A percentile compares a stretch with the other conserved stretches of the same genome.
Conservation (phyloP, 1,284 basidiomycete genomes). For the Taiwanofungus camphoratus region DNA sequence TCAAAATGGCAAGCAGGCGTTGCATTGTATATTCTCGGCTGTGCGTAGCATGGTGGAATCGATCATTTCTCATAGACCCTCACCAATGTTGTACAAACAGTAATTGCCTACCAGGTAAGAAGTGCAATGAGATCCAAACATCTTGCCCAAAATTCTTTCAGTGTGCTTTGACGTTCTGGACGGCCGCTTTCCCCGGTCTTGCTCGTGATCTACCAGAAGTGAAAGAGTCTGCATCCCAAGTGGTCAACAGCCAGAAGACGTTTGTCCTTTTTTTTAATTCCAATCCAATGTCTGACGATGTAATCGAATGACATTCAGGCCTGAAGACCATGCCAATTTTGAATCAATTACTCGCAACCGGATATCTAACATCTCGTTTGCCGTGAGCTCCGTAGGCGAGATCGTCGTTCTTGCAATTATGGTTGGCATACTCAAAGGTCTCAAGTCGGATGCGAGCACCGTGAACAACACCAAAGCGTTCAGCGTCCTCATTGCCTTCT, state of each 20-base stretch:
- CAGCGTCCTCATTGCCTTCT: slow-evolving; percentile 70
- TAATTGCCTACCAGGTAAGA: slow-evolving; percentile 70
- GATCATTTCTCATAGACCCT: not conserved
- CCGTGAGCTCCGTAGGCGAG: slow-evolving; percentile 68
- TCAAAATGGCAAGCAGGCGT: slow-evolving; percentile 66
- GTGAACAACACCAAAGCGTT: slow-evolving; percentile 78
- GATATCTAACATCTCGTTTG: slow-evolving; percentile 77
- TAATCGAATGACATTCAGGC: slow-evolving; percentile 28
- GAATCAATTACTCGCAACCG: slow-evolving; percentile 71
- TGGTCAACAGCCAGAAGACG: slow-evolving; percentile 40
- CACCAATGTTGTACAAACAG: too few species aligned
- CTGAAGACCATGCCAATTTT: slow-evolving; percentile 51
- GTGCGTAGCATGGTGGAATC: slow-evolving; percentile 37
- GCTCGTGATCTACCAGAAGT: slow-evolving; percentile 71
- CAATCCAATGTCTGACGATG: not conserved
- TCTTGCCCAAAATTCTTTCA: slow-evolving; percentile 20
- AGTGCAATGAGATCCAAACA: not conserved
- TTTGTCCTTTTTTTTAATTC: slow-evolving; percentile 20
- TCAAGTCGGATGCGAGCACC: slow-evolving; percentile 56
- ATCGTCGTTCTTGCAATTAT: slow-evolving; percentile 69
- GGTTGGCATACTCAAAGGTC: slow-evolving; percentile 70
- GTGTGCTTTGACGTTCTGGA: slow-evolving; percentile 78
- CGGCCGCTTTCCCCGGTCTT: slow-evolving; percentile 77
- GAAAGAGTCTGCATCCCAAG: slow-evolving; percentile 39
- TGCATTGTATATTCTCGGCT: slow-evolving; percentile 70